A percentile compares a stretch with the other conserved stretches of the same genome.
phyloP scores from a whole-genome alignment of 169 alveolate genomes.

The Eimeria sp. region DNA sequence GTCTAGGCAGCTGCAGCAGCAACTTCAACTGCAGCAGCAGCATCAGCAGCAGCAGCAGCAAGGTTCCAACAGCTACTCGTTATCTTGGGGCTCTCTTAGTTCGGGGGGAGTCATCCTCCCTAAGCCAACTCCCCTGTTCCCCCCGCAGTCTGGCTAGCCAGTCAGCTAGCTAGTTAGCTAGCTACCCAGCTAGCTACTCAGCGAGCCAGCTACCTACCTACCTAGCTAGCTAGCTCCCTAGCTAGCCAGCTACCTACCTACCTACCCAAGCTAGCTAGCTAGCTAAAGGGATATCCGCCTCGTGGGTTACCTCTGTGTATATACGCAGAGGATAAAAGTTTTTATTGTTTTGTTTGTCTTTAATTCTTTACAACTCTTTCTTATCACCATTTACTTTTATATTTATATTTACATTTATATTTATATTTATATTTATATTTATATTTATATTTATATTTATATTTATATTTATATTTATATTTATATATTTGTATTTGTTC shows the following conservation, averaged over 20 bases:
- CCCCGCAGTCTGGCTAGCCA: background rate
- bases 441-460: too few relatives aligned
- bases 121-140: background rate
- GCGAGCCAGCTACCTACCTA: background rate
- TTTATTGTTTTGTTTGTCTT: background rate
- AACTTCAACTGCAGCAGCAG: background rate
- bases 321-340: too few relatives aligned
- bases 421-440: too few relatives aligned
- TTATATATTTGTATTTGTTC: too few relatives aligned
- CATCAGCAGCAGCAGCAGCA: conserved; percentile 28
- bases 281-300: too few relatives aligned
- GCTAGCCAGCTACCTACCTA: too few relatives aligned
- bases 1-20: conserved; percentile 16
- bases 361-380: too few relatives aligned
- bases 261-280: too few relatives aligned
- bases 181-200: background rate
- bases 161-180: background rate
- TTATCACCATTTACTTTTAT: too few relatives aligned
- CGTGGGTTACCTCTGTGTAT: too few relatives aligned
- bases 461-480: too few relatives aligned
- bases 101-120: conserved; percentile 7
- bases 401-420: background rate
- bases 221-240: background rate
- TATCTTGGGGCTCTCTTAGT: background rate
- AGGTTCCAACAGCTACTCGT: background rate